phyloP scores from a whole-genome alignment of 2,329 filamentous ascomycete species.

The Exophiala phaeomuriformis region DNA sequence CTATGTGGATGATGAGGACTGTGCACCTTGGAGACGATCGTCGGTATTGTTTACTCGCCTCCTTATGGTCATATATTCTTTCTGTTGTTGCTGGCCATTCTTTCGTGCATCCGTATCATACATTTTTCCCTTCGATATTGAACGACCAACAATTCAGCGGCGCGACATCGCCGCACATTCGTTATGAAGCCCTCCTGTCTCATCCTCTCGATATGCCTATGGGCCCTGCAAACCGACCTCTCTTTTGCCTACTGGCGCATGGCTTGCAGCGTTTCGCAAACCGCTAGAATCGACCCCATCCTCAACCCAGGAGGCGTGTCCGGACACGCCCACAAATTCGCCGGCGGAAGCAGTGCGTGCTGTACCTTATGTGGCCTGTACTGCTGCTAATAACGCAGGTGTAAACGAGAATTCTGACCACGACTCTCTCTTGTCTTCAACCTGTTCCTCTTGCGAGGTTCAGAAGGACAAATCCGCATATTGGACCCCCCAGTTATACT shows the following conservation, averaged over 20 bases:
- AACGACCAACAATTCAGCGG: conserved; percentile 1
- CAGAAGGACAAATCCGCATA: conserved; percentile 80
- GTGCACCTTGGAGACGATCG: background rate
- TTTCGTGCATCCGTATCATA: background rate
- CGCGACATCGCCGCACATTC: background rate
- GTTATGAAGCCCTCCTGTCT: conserved; percentile 14
- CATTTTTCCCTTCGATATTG: background rate
- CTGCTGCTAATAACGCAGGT: conserved; percentile 41
- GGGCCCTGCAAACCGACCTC: conserved; percentile 10
- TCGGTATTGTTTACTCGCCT: background rate
- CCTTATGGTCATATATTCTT: background rate
- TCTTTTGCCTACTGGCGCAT: conserved; percentile 74
- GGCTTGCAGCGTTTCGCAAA: conserved; percentile 65
- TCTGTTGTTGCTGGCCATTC: background rate
- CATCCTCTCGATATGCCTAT: conserved; percentile 4
- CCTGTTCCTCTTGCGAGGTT: conserved; percentile 81
- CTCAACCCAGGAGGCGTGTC: conserved; percentile 54
- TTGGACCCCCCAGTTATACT: conserved; percentile 76
- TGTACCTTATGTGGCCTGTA: background rate
- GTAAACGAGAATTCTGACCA: conserved; percentile 54
- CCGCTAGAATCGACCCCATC: conserved; percentile 59
- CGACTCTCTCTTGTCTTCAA: conserved; percentile 51
- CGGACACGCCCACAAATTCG: conserved; percentile 65
- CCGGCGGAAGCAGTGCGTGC: conserved; percentile 66
- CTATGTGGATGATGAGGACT: background rate